These are phyloP conservation scores for Boletus sp. DNA, from an alignment of 1,284 basidiomycete species.

Conservation along the genomic window DNA sequence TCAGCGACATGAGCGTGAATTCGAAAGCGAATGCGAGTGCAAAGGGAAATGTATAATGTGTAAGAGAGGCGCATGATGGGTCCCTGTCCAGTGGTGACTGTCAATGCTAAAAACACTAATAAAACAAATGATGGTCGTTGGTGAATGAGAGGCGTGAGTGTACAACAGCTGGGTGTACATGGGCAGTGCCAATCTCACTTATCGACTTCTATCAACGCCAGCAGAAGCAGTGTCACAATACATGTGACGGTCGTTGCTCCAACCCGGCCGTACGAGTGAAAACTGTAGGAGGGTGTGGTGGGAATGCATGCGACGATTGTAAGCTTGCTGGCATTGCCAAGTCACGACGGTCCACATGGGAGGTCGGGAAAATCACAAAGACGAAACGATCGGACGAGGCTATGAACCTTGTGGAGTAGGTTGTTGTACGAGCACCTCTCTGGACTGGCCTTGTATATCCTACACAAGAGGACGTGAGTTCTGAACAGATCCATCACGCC, in stretches of 20 bases:
- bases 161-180: conserved; percentile 28
- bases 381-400: conserved; percentile 4
- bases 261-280: conserved; percentile 9
- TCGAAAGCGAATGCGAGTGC: conserved; percentile 21
- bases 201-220: conserved; percentile 14
- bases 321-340: conserved; percentile 7
- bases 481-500: conserved; percentile 9
- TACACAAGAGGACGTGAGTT: conserved; percentile 19
- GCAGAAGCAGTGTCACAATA: conserved; percentile 11
- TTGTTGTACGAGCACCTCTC: conserved; percentile 43
- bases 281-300: conserved; percentile 10
- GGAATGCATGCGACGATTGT: conserved; percentile 3
- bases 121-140: conserved; percentile 24
- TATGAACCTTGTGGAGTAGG: conserved; percentile 46
- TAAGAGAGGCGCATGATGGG: conserved; percentile 9
- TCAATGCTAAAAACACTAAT: conserved; percentile 25
- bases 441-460: conserved; percentile 39
- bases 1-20: conserved; percentile 24
- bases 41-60: conserved; percentile 12
- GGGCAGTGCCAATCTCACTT: conserved; percentile 12
- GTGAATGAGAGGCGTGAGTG: conserved; percentile 21
- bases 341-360: conserved; percentile 11
- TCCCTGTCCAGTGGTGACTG: conserved; percentile 9
- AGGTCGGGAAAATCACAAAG: conserved; percentile 4
- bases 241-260: conserved; percentile 5